A percentile compares a stretch with the other conserved stretches of the same genome.
Evolutionary conservation across 441 rosid genomes (phyloP).

Genomic region (Erysimum pusillum): DNA sequence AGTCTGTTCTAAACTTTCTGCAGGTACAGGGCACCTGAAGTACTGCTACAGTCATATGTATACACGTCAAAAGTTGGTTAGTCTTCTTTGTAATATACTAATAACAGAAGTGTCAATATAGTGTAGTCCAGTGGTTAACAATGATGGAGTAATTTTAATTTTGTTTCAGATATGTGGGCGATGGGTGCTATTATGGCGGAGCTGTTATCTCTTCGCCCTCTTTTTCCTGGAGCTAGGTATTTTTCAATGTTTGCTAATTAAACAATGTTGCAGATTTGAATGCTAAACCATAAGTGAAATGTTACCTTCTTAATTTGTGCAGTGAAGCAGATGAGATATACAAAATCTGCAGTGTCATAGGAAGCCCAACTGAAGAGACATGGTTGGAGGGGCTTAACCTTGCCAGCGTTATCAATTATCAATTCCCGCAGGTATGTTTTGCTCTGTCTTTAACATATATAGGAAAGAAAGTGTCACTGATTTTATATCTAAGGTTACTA

Average conservation of each 20-base stretch:
- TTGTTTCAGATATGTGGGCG: constrained; percentile 93
- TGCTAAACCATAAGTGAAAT: constrained; percentile 20
- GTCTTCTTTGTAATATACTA: constrained; percentile 37
- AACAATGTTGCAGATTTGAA: neutral
- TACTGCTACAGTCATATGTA: constrained; percentile 81
- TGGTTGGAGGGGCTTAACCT: constrained; percentile 92
- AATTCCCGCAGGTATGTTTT: constrained; percentile 66
- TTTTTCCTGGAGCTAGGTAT: constrained; percentile 94
- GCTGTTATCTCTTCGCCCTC: constrained; percentile 82
- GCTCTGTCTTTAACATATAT: neutral
- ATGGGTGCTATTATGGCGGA: constrained; percentile 99
- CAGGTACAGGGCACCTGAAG: constrained; percentile 99
- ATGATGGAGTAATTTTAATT: constrained; percentile 1
- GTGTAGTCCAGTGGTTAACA: constrained; percentile 2
- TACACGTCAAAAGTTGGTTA: constrained; percentile 90
- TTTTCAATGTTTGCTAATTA: constrained; percentile 10
- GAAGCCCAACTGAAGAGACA: constrained; percentile 78
- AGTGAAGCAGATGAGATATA: constrained; percentile 97
- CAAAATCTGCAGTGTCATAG: constrained; percentile 89
- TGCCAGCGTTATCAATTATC: constrained; percentile 79
- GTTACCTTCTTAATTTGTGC: constrained; percentile 39
- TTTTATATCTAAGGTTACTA: neutral
- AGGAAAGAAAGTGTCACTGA: neutral
- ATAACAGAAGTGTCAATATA: neutral
- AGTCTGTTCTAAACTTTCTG: constrained; percentile 8